Percentiles rank a stretch among this genome's conserved stretches.
Conservation (phyloP, 306 rosid species). For the Dryas drummondii region DNA sequence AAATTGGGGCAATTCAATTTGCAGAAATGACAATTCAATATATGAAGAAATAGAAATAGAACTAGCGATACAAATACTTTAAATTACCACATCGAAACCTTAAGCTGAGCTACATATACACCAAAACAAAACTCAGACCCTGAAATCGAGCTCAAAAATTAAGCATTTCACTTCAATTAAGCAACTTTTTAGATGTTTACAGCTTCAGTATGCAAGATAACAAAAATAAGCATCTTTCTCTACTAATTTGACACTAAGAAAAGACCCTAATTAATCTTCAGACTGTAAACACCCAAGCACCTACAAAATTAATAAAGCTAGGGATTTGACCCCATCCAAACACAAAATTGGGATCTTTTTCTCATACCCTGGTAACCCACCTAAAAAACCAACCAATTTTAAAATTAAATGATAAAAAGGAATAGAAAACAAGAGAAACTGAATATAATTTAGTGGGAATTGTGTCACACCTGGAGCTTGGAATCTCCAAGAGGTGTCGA, state of each 20-base stretch:
- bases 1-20: slow-evolving; percentile 11
- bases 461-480: slow-evolving; percentile 22
- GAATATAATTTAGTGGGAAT: not conserved
- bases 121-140: not conserved
- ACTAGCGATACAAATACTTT: not conserved
- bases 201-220: not conserved
- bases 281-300: not conserved
- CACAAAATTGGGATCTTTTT: slow-evolving; percentile 18
- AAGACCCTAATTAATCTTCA: slow-evolving; percentile 2
- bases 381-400: not conserved
- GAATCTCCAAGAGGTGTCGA: slow-evolving; percentile 14
- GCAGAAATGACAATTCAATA: not conserved
- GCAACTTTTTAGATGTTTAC: not conserved
- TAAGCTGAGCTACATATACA: not conserved
- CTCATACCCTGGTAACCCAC: not conserved
- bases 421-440: not conserved
- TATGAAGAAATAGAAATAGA: not conserved
- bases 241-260: not conserved
- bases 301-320: not conserved
- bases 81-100: no score
- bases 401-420: not conserved
- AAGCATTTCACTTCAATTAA: slow-evolving; percentile 5
- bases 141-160: not conserved
- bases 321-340: slow-evolving; percentile 13
- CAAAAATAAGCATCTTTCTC: not conserved